Evolutionary conservation across 2,329 filamentous ascomycete genomes (phyloP).

Genomic region (Botryotinia convoluta): DNA sequence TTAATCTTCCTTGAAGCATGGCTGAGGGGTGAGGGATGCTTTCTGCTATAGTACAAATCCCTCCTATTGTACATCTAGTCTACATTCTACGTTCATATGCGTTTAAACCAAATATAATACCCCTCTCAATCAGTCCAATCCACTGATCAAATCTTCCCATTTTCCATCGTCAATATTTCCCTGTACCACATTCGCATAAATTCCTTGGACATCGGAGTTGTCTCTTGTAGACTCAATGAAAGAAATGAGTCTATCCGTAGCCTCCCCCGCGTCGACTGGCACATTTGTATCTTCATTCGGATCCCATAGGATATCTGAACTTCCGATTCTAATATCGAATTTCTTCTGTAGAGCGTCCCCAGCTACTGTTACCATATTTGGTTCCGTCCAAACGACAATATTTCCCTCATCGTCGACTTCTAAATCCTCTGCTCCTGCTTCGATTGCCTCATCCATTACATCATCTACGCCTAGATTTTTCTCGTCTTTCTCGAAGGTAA

Average conservation of each 20-base stretch:
- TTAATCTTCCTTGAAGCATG: background rate
- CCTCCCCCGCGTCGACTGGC: slow-evolving; percentile 55
- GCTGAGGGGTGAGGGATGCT: background rate
- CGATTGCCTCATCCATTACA: slow-evolving; percentile 76
- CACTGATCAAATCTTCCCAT: slow-evolving; percentile 54
- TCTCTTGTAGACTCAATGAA: slow-evolving; percentile 63
- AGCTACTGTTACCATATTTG: slow-evolving; percentile 61
- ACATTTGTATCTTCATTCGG: slow-evolving; percentile 77
- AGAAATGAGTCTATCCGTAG: slow-evolving; percentile 55
- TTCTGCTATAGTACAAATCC: background rate
- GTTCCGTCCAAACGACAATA: slow-evolving; percentile 69
- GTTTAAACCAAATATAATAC: slow-evolving; percentile 25
- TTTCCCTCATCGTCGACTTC: slow-evolving; percentile 65
- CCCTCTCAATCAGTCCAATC: slow-evolving; percentile 45
- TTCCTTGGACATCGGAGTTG: slow-evolving; percentile 68
- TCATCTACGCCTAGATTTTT: slow-evolving; percentile 56
- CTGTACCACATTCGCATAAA: slow-evolving; percentile 69
- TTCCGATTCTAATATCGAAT: slow-evolving; percentile 65
- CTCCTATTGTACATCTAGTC: slow-evolving; percentile 2
- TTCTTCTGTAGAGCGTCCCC: slow-evolving; percentile 61
- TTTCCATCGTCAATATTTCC: slow-evolving; percentile 51
- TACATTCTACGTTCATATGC: slow-evolving; percentile 22
- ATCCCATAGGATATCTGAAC: slow-evolving; percentile 80
- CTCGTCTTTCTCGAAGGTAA: slow-evolving; percentile 64
- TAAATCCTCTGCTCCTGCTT: slow-evolving; percentile 77